These are phyloP conservation scores for Canariomyces notabilis DNA, from an alignment of 2,329 filamentous ascomycete genomes.

Conservation along the genomic window DNA sequence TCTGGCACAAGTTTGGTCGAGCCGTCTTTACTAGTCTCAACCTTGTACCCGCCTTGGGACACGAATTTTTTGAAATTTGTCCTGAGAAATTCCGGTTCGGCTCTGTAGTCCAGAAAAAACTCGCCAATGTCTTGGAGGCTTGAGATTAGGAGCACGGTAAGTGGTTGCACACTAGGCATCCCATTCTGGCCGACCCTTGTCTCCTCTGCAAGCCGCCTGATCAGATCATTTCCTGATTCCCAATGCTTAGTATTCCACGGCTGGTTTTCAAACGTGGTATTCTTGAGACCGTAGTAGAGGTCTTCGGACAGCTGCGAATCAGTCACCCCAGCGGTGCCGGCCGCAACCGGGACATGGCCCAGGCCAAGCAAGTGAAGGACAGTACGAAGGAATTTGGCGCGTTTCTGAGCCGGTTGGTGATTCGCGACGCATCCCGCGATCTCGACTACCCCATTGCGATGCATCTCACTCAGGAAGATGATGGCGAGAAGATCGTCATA, in stretches of 20 bases:
- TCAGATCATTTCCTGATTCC: background rate
- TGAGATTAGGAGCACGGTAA: slow-evolving; percentile 17
- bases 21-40: background rate
- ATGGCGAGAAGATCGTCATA: slow-evolving; percentile 19
- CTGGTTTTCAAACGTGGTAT: slow-evolving; percentile 7
- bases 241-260: background rate
- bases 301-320: background rate
- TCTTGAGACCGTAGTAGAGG: slow-evolving; percentile 16
- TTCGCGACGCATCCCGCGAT: slow-evolving; percentile 17
- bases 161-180: too few species aligned
- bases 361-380: slow-evolving; percentile 11
- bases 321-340: slow-evolving; percentile 5
- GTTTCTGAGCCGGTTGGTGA: slow-evolving; percentile 7
- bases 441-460: slow-evolving; percentile 16
- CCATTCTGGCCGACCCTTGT: too few species aligned
- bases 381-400: slow-evolving; percentile 14
- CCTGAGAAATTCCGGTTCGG: background rate
- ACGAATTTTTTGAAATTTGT: slow-evolving; percentile 16
- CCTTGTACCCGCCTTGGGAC: slow-evolving; percentile 17
- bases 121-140: slow-evolving; percentile 17
- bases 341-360: slow-evolving; percentile 6
- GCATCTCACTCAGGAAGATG: slow-evolving; percentile 20
- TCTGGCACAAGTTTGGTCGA: background rate
- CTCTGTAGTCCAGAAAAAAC: slow-evolving; percentile 4
- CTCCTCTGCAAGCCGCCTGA: background rate